Conservation (phyloP, 345 rosid species). For the Syzygium aromaticum region DNA sequence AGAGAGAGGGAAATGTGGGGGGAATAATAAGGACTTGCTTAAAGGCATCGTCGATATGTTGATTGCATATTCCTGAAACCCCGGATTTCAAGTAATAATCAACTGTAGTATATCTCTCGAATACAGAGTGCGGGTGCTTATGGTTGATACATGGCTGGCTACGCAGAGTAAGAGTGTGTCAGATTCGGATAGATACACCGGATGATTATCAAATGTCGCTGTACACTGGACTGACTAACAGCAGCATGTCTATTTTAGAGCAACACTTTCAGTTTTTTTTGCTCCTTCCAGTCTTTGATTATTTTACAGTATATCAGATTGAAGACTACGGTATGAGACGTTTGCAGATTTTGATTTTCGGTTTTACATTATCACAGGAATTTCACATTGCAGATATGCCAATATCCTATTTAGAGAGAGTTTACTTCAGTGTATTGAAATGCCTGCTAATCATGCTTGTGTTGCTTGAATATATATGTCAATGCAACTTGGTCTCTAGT, state of each 20-base stretch:
- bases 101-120: background rate
- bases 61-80: background rate
- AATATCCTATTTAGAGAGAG: background rate
- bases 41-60: background rate
- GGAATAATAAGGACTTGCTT: background rate
- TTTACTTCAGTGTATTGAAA: background rate
- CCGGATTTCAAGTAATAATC: background rate
- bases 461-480: background rate
- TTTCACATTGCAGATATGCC: background rate
- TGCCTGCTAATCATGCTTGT: background rate
- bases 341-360: background rate
- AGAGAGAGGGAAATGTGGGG: background rate
- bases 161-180: background rate
- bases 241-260: background rate
- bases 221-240: background rate
- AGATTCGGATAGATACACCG: background rate
- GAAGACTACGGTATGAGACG: background rate
- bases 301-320: background rate
- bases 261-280: background rate
- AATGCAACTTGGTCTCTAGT: background rate
- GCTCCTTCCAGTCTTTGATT: background rate
- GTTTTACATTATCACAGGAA: background rate
- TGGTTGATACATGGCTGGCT: background rate
- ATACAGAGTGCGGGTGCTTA: background rate
- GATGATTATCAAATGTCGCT: background rate